Base-by-base conservation (phyloP, 140 eudicot genomes). In the Oenanthe javanica region DNA sequence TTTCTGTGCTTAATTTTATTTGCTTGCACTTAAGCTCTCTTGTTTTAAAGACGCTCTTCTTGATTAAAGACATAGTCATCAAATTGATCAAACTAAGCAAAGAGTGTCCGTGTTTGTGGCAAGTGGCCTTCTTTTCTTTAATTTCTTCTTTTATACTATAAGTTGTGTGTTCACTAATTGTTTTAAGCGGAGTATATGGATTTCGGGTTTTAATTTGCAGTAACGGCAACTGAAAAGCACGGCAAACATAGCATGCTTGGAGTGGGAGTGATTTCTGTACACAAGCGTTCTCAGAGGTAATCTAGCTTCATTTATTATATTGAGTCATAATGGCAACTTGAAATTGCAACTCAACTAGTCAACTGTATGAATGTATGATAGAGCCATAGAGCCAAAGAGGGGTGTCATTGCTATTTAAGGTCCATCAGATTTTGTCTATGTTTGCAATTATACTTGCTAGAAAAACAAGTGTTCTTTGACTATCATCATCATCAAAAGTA, bases 261-360 rank as follows among this genome's bases (percentile, higher is more conserved):
- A 81, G 48, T 87, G 23, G 87, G 81, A 82, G 84, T 82, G 79
- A 80, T 81, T 86, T 81, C 84, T 64, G 83, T 81, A 66, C 96
- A 92, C 90, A 82, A 83, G 82, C 89, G 85, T 79, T 87, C 91
- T 51, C 89, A 90, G 88, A 95, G 99, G 99, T 95, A 85, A 72
- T 9, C 38, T 63, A 52, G 69, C 38, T 77, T 55, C 21, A 46
- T 10, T 23, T 63, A 38, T 45, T 76, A 79, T 66, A 76, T 77
- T 84, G 47, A 82, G 85, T 79, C 21, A 14, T 40, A 25, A 43
- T 81, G 79, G 79, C 59, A 76, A 82, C 86, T 85, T 74, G 31
- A 31, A 31, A 31, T 31, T 31, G 31, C 31, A 31, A 31, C 31
- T 31, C 31, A 31, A 31, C 31, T 31, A 31, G 31, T 31, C 31